Evolutionary conservation across 768 basidiomycete genomes (phyloP).

Genomic region (Pulveroboletus frians): DNA sequence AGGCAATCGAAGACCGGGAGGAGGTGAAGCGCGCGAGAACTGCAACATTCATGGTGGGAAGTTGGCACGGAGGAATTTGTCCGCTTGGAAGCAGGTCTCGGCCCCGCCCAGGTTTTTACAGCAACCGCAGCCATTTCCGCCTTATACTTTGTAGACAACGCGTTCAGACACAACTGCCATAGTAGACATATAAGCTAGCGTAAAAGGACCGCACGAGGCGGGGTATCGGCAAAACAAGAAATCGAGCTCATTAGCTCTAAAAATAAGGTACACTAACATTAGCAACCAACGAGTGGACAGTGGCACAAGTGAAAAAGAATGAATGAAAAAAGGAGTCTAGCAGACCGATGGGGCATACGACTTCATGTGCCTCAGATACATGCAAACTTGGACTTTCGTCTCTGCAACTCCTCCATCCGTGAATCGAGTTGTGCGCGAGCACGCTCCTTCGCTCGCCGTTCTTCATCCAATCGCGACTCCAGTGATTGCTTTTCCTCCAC

Average conservation of each 20-base stretch:
- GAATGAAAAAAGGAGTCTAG: constrained; percentile 5
- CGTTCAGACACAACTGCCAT: constrained; percentile 23
- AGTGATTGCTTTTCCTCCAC: constrained; percentile 86
- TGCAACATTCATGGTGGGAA: constrained; percentile 25
- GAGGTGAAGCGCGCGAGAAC: constrained; percentile 25
- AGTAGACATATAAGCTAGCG: constrained; percentile 33
- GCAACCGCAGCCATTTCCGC: constrained; percentile 4
- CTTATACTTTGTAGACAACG: constrained; percentile 23
- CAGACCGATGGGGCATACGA: constrained; percentile 4
- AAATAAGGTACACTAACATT: constrained; percentile 28
- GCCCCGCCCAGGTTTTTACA: constrained; percentile 6
- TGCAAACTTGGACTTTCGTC: constrained; percentile 88
- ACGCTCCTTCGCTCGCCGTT: constrained; percentile 84
- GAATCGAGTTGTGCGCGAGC: constrained; percentile 81
- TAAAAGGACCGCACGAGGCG: constrained; percentile 12
- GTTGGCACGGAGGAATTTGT: constrained; percentile 13
- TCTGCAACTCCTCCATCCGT: constrained; percentile 79
- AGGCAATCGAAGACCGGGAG: constrained; percentile 10
- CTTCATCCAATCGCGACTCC: constrained; percentile 79
- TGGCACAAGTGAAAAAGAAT: background rate
- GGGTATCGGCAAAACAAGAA: constrained; percentile 31
- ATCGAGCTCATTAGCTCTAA: constrained; percentile 21
- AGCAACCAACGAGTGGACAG: constrained; percentile 20
- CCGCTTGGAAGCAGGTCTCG: constrained; percentile 6
- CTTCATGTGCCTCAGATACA: constrained; percentile 53